Conservation (phyloP, 768 basidiomycete species). For the Auricularia sp. region DNA sequence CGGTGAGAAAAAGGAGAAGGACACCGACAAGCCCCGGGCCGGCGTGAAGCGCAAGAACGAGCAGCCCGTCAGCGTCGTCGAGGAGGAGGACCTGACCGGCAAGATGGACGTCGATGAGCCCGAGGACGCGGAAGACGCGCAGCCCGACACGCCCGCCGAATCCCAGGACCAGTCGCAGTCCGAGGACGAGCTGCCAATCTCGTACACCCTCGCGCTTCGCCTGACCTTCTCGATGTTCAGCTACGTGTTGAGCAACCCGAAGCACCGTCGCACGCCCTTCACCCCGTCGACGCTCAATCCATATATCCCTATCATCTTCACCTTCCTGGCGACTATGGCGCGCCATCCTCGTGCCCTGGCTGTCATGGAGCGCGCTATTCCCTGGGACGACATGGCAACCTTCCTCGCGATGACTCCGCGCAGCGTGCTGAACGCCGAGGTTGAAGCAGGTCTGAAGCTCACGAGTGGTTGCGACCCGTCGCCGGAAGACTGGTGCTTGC, state of each 20-base stretch:
- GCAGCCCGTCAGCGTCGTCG: conserved; percentile 17
- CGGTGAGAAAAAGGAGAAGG: conserved; percentile 6
- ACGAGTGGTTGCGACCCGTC: conserved; percentile 63
- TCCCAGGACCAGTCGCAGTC: not conserved
- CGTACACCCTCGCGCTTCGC: conserved; percentile 67
- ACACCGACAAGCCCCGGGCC: conserved; percentile 26
- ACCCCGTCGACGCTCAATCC: conserved; percentile 60
- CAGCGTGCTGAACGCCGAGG: conserved; percentile 30
- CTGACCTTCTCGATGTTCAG: conserved; percentile 73
- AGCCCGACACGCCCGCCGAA: not conserved
- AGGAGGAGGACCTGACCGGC: conserved; percentile 30
- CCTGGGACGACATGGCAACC: conserved; percentile 66
- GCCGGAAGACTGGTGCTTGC: conserved; percentile 89
- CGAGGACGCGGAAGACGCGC: conserved; percentile 20
- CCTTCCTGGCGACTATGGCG: conserved; percentile 73
- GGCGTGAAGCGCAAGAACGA: conserved; percentile 20
- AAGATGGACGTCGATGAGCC: conserved; percentile 61
- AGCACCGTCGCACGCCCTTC: conserved; percentile 49
- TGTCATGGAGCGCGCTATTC: conserved; percentile 66
- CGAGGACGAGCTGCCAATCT: conserved; percentile 40
- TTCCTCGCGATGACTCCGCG: conserved; percentile 58
- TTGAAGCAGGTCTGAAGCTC: conserved; percentile 46
- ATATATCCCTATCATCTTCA: conserved; percentile 77
- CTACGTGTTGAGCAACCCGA: conserved; percentile 55
- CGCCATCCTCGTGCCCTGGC: conserved; percentile 52